Evolutionary conservation across 768 basidiomycete species (phyloP).

Genomic region (Dentipellis sp.): DNA sequence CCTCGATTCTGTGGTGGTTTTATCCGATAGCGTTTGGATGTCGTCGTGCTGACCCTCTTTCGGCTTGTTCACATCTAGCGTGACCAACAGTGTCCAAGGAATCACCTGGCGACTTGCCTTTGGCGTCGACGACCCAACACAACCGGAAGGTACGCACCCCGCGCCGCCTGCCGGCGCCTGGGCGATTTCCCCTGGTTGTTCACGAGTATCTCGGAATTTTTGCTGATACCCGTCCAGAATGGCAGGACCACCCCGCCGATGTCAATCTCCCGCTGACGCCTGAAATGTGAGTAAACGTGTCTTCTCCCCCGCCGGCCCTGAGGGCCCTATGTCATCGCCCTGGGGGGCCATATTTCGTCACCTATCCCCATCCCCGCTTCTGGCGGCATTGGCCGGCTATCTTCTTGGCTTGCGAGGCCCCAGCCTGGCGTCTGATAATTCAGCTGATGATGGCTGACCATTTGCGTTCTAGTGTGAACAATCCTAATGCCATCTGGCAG

Average conservation of each 20-base stretch:
- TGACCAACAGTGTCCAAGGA: conserved; percentile 49
- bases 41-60: background rate
- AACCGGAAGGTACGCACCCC: conserved; percentile 42
- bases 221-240: conserved; percentile 28
- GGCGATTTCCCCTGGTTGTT: background rate
- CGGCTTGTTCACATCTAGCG: conserved; percentile 20
- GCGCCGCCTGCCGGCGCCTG: background rate
- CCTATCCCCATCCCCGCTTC: background rate
- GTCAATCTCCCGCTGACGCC: conserved; percentile 41
- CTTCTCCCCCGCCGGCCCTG: background rate
- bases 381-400: background rate
- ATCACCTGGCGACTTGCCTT: conserved; percentile 59
- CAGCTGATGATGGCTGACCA: background rate
- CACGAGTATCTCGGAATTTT: background rate
- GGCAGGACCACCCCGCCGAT: conserved; percentile 48
- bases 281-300: conserved; percentile 32
- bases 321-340: background rate
- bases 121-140: conserved; percentile 38
- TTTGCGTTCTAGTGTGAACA: conserved; percentile 37
- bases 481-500: conserved; percentile 47
- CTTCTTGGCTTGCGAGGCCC: background rate
- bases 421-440: background rate
- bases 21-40: background rate
- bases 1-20: conserved; percentile 1
- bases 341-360: background rate